Percentiles rank a stretch among this genome's conserved stretches.
These are phyloP conservation scores for Candida sonorensis DNA, from an alignment of 805 yeast genomes.

Conservation along the genomic window DNA sequence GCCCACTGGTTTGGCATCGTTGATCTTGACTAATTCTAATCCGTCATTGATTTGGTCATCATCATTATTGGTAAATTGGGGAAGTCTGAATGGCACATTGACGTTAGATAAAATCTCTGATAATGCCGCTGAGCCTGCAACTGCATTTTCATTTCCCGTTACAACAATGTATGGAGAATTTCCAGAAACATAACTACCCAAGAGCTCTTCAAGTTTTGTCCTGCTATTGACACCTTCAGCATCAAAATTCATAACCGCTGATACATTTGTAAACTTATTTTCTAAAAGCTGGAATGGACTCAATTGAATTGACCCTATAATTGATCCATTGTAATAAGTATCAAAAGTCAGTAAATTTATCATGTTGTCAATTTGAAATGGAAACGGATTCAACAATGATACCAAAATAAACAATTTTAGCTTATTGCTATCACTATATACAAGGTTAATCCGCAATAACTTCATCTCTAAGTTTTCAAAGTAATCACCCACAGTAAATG, in stretches of 20 bases:
- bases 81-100: conserved; percentile 23
- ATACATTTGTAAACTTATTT: conserved; percentile 14
- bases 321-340: conserved; percentile 25
- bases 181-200: conserved; percentile 36
- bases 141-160: conserved; percentile 20
- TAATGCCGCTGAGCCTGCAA: conserved; percentile 17
- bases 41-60: conserved; percentile 1
- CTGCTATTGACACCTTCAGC: conserved; percentile 10
- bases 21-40: no score
- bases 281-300: conserved; percentile 18
- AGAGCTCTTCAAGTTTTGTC: conserved; percentile 26
- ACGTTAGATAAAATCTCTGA: conserved; percentile 22
- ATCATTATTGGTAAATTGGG: conserved; percentile 13
- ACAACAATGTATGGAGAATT: conserved; percentile 26
- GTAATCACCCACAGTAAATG: conserved; percentile 1
- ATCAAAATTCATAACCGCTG: conserved; percentile 15
- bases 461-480: conserved; percentile 3
- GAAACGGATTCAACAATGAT: conserved; percentile 29
- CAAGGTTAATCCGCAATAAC: conserved; percentile 13
- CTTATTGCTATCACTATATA: conserved; percentile 21
- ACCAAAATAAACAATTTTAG: conserved; percentile 26
- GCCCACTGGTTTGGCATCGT: conserved; percentile 1
- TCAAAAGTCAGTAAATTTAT: conserved; percentile 16
- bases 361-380: conserved; percentile 21
- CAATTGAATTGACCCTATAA: conserved; percentile 27